Evolutionary conservation across 1,284 basidiomycete genomes (phyloP).

Genomic region (Naganishia albida): DNA sequence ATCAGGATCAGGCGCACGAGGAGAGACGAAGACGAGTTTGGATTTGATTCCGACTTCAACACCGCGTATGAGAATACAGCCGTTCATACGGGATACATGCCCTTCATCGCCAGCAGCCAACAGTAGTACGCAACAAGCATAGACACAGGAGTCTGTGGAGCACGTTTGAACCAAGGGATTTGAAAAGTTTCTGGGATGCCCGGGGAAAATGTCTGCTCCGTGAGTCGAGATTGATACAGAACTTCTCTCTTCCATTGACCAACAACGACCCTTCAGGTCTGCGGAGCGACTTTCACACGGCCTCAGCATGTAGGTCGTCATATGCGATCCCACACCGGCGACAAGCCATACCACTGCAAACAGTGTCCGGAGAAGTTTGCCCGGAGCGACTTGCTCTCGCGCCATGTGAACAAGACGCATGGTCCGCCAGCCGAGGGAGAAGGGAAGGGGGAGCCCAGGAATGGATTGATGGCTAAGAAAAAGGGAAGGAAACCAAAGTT

Average conservation of each 20-base stretch:
- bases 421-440: slow-evolving; percentile 56
- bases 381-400: slow-evolving; percentile 77
- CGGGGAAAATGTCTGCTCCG: slow-evolving; percentile 47
- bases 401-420: slow-evolving; percentile 88
- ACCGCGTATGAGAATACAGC: no score
- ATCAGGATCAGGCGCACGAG: no score
- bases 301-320: slow-evolving; percentile 87
- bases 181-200: neutral
- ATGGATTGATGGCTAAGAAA: neutral
- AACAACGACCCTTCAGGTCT: slow-evolving; percentile 56
- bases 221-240: slow-evolving; percentile 32
- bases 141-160: no score
- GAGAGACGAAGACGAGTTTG: no score
- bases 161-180: no score
- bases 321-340: slow-evolving; percentile 89
- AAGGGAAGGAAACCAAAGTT: slow-evolving; percentile 16
- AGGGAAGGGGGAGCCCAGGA: slow-evolving; percentile 41
- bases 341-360: slow-evolving; percentile 85
- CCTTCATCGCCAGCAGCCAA: no score
- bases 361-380: slow-evolving; percentile 87
- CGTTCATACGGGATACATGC: no score
- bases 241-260: slow-evolving; percentile 22
- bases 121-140: no score
- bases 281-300: slow-evolving; percentile 80
- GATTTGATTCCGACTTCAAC: no score